phyloP scores from a whole-genome alignment of 495 filamentous ascomycete genomes.

The Lasiosphaeria hispida region DNA sequence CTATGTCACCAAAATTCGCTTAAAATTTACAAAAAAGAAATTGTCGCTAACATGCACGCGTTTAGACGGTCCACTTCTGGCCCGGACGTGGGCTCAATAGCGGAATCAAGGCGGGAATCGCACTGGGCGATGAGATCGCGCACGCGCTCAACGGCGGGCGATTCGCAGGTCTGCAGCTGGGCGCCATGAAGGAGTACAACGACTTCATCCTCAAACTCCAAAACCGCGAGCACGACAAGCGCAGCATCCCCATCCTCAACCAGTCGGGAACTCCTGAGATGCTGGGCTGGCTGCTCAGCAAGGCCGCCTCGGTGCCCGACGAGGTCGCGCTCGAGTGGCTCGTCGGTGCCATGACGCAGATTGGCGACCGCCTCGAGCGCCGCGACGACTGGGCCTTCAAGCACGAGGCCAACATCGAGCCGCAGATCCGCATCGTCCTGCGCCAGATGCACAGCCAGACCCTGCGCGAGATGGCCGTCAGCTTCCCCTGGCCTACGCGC shows the following conservation, averaged over 20 bases:
- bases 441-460: slow-evolving; percentile 31
- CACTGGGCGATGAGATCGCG: slow-evolving; percentile 34
- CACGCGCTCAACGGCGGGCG: slow-evolving; percentile 30
- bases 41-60: neutral
- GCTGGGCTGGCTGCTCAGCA: slow-evolving; percentile 32
- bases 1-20: too few relatives aligned
- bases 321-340: slow-evolving; percentile 36
- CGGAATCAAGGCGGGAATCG: slow-evolving; percentile 36
- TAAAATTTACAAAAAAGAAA: too few relatives aligned
- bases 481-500: slow-evolving; percentile 36
- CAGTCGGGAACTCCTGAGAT: slow-evolving; percentile 35
- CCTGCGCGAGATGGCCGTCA: slow-evolving; percentile 34
- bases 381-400: slow-evolving; percentile 32
- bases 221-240: slow-evolving; percentile 37
- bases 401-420: slow-evolving; percentile 31
- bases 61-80: slow-evolving; percentile 35
- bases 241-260: slow-evolving; percentile 39
- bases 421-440: slow-evolving; percentile 38
- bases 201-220: slow-evolving; percentile 39
- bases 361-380: slow-evolving; percentile 30
- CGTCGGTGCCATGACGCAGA: slow-evolving; percentile 36
- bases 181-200: slow-evolving; percentile 36
- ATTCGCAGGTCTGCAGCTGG: slow-evolving; percentile 29
- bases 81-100: slow-evolving; percentile 34
- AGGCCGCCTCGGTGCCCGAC: slow-evolving; percentile 30